Conservation (phyloP, 495 filamentous ascomycete genomes). For the Daldinia grandis region DNA sequence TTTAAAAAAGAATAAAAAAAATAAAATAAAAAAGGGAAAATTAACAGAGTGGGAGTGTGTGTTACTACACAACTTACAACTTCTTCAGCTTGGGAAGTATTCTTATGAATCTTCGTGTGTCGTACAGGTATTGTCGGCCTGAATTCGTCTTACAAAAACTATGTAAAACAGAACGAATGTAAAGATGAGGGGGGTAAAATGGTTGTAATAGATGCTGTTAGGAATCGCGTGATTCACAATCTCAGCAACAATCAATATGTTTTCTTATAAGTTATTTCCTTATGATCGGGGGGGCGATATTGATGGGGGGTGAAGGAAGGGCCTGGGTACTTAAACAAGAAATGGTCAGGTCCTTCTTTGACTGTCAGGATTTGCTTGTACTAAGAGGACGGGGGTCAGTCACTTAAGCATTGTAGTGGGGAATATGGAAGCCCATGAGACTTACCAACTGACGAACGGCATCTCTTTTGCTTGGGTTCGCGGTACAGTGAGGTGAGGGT, state of each 20-base stretch:
- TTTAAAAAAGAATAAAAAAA: conserved; percentile 23
- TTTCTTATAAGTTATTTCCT: conserved; percentile 43
- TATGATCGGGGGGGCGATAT: conserved; percentile 38
- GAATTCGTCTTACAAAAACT: conserved; percentile 43
- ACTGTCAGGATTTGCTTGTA: conserved; percentile 29
- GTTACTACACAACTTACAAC: conserved; percentile 40
- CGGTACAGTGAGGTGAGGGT: conserved; percentile 24
- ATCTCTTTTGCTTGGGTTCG: conserved; percentile 41
- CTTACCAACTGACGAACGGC: conserved; percentile 43
- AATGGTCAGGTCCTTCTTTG: conserved; percentile 24
- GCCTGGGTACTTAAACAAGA: conserved; percentile 39
- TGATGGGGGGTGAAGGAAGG: conserved; percentile 40
- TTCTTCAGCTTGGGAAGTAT: conserved; percentile 39
- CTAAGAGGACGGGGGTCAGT: conserved; percentile 31
- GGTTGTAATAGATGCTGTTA: conserved; percentile 33
- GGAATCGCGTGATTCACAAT: conserved; percentile 44
- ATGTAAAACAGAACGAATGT: conserved; percentile 46
- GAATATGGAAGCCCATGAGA: conserved; percentile 41
- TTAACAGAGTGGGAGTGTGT: conserved; percentile 33
- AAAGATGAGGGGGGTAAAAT: conserved; percentile 36
- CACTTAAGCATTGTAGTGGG: conserved; percentile 40
- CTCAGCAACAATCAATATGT: conserved; percentile 39
- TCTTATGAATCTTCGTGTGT: conserved; percentile 19
- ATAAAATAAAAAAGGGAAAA: conserved; percentile 13
- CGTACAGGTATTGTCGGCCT: conserved; percentile 37